Evolutionary conservation across 176 grass and related monocot species (phyloP).

Genomic region (Musa acuminata): DNA sequence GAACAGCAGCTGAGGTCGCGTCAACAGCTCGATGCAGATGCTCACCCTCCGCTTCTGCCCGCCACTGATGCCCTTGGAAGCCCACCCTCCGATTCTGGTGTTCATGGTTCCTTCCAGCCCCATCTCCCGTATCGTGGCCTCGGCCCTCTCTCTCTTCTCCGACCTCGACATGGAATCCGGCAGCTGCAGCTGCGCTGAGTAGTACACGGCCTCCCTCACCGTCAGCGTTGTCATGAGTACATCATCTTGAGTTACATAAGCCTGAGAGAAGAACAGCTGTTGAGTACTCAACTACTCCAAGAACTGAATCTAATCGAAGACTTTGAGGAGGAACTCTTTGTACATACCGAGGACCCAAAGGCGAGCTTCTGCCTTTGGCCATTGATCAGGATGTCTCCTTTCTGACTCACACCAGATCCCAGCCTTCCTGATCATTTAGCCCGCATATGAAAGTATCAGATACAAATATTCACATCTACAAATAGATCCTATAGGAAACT

Average conservation of each 20-base stretch:
- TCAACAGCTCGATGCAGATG: slow-evolving; percentile 59
- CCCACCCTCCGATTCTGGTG: slow-evolving; percentile 38
- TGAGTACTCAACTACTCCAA: not conserved
- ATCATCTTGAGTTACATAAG: slow-evolving; percentile 52
- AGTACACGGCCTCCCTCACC: slow-evolving; percentile 44
- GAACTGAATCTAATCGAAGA: not conserved
- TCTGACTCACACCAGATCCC: slow-evolving; percentile 17
- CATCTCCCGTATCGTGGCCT: slow-evolving; percentile 44
- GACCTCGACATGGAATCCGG: slow-evolving; percentile 22
- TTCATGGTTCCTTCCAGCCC: slow-evolving; percentile 25
- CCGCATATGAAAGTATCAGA: not conserved
- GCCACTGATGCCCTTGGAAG: slow-evolving; percentile 48
- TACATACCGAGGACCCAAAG: slow-evolving; percentile 28
- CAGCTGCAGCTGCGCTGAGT: slow-evolving; percentile 55
- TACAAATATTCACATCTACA: not conserved
- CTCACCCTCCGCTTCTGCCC: slow-evolving; percentile 43
- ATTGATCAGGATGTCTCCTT: slow-evolving; percentile 32
- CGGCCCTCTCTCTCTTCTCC: slow-evolving; percentile 30
- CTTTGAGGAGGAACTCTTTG: not conserved
- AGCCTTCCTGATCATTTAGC: slow-evolving; percentile 12
- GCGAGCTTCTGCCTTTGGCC: slow-evolving; percentile 25
- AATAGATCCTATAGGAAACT: not conserved
- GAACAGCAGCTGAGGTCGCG: slow-evolving; percentile 36
- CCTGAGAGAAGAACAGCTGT: slow-evolving; percentile 2
- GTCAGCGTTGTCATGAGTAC: slow-evolving; percentile 44